These are phyloP conservation scores for Raffaelea ambrosiae DNA, from an alignment of 2,329 filamentous ascomycete species.

Conservation along the genomic window DNA sequence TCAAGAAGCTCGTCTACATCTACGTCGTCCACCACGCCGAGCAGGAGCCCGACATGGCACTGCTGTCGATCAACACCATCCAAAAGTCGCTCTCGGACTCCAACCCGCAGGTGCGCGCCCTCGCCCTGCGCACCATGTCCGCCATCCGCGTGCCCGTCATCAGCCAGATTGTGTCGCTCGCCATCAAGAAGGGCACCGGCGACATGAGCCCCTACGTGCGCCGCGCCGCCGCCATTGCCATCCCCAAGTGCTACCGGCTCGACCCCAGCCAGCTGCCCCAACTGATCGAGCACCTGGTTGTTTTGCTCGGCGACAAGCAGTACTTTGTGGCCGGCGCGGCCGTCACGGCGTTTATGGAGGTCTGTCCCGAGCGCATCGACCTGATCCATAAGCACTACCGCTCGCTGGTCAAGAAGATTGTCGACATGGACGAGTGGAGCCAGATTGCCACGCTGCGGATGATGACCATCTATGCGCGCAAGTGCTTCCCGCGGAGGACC, in stretches of 20 bases:
- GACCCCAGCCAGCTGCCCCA: slow-evolving; percentile 81
- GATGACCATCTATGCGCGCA: slow-evolving; percentile 76
- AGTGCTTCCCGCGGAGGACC: slow-evolving; percentile 71
- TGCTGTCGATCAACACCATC: slow-evolving; percentile 97
- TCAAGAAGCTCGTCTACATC: slow-evolving; percentile 98
- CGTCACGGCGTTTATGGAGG: slow-evolving; percentile 77
- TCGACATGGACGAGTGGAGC: slow-evolving; percentile 99
- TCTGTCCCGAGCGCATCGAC: slow-evolving; percentile 82
- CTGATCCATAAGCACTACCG: slow-evolving; percentile 88
- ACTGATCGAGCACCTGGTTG: slow-evolving; percentile 71
- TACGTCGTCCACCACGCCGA: slow-evolving; percentile 97
- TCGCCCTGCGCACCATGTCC: slow-evolving; percentile 94
- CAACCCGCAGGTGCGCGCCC: slow-evolving; percentile 81
- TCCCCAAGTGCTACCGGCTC: slow-evolving; percentile 90
- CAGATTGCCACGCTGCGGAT: slow-evolving; percentile 76
- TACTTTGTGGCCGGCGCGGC: slow-evolving; percentile 96
- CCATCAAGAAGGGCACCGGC: slow-evolving; percentile 85
- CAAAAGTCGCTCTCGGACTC: slow-evolving; percentile 93
- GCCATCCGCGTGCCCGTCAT: slow-evolving; percentile 96
- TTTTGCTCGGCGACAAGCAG: slow-evolving; percentile 78
- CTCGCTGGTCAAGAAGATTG: slow-evolving; percentile 74
- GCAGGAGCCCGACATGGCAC: slow-evolving; percentile 85
- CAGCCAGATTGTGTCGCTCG: slow-evolving; percentile 91
- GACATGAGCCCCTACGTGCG: slow-evolving; percentile 95
- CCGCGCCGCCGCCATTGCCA: slow-evolving; percentile 84